These are phyloP conservation scores for Coniferiporia sulphurascens DNA, from an alignment of 1,284 basidiomycete species.

Conservation along the genomic window DNA sequence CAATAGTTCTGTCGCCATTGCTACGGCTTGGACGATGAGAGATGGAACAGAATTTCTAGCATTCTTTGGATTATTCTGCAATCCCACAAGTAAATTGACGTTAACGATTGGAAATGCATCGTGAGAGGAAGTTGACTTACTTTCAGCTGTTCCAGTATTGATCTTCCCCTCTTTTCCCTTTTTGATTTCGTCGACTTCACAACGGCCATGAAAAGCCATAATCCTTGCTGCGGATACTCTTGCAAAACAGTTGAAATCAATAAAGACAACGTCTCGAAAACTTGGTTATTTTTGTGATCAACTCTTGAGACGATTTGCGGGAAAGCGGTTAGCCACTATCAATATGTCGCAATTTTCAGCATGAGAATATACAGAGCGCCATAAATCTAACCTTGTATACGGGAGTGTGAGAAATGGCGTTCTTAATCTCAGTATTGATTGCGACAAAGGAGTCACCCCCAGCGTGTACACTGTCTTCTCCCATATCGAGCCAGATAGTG, in stretches of 20 bases:
- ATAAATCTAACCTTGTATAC: constrained; percentile 62
- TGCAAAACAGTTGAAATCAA: constrained; percentile 76
- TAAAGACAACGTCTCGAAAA: constrained; percentile 60
- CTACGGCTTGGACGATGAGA: constrained; percentile 52
- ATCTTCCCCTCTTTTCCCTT: constrained; percentile 58
- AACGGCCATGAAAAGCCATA: constrained; percentile 92
- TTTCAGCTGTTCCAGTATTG: constrained; percentile 64
- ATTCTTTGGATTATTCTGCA: constrained; percentile 37
- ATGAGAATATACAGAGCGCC: neutral
- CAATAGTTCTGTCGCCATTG: constrained; percentile 68
- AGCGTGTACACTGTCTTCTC: constrained; percentile 49
- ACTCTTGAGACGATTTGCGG: constrained; percentile 97
- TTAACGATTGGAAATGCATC: neutral
- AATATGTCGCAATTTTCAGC: neutral
- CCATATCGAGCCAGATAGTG: constrained; percentile 93
- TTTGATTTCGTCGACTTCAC: constrained; percentile 77
- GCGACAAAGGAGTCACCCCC: constrained; percentile 43
- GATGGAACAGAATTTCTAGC: constrained; percentile 37
- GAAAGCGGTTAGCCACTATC: constrained; percentile 92
- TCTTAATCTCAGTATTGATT: constrained; percentile 52
- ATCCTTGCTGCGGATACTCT: constrained; percentile 85
- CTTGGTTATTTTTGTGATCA: constrained; percentile 69
- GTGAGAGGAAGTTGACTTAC: constrained; percentile 35
- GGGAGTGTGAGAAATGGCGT: constrained; percentile 57
- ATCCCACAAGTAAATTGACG: neutral